phyloP scores from a whole-genome alignment of 225 moss, liverwort and hornwort species.

The Physcomitrellopsis africana region DNA sequence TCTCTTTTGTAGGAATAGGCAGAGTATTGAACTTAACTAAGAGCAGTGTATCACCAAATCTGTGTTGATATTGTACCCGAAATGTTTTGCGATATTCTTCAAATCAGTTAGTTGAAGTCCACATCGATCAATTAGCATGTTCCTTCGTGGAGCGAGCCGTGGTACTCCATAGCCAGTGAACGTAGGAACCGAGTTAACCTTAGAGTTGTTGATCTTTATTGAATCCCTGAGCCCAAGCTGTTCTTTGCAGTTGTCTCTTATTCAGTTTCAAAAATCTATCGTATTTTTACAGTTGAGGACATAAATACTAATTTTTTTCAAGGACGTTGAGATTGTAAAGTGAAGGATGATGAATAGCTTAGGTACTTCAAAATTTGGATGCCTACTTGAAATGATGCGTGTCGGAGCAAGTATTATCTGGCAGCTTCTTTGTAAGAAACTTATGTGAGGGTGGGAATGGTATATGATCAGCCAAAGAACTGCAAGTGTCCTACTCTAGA shows the following conservation, averaged over 20 bases:
- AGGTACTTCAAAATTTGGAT: conserved; percentile 32
- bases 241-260: conserved; percentile 43
- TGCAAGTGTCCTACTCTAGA: conserved; percentile 1
- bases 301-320: conserved; percentile 24
- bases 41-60: too few species aligned
- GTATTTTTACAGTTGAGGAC: conserved; percentile 40
- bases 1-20: neutral
- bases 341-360: conserved; percentile 6
- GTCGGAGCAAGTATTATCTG: neutral
- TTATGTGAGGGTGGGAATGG: conserved; percentile 1
- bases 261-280: conserved; percentile 34
- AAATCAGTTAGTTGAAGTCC: too few species aligned
- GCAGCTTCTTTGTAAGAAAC: conserved; percentile 24
- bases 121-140: too few species aligned
- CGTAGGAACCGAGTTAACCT: neutral
- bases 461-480: conserved; percentile 9
- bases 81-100: too few species aligned
- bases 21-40: too few species aligned
- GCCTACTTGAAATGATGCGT: conserved; percentile 8
- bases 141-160: neutral
- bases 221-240: conserved; percentile 38
- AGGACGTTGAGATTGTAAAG: conserved; percentile 20
- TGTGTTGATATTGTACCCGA: too few species aligned
- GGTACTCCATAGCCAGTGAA: too few species aligned
- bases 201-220: conserved; percentile 25